These are phyloP conservation scores for Mycena belliarum DNA, from an alignment of 768 basidiomycete genomes.

Conservation along the genomic window DNA sequence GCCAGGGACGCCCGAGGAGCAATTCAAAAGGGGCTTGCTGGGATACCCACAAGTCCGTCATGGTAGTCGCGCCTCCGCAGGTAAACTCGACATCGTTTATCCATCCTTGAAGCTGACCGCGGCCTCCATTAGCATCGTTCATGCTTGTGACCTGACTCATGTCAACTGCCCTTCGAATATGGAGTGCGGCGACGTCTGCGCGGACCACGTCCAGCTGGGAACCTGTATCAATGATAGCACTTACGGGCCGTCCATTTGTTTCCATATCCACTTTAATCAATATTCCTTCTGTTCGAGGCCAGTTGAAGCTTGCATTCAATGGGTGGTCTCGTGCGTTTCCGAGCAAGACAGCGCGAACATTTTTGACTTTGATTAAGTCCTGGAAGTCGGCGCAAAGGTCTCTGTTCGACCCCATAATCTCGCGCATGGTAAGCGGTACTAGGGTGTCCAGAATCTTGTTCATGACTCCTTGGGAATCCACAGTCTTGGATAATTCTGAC, in stretches of 20 bases:
- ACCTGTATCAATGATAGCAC: constrained; percentile 29
- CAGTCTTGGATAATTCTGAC: too few species aligned
- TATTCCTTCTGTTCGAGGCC: background rate
- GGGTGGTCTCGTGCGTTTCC: background rate
- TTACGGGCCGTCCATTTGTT: constrained; percentile 13
- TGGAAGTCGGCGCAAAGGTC: too few species aligned
- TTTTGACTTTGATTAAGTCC: too few species aligned
- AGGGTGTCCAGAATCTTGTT: too few species aligned
- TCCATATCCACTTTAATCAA: constrained; percentile 24
- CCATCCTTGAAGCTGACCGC: constrained; percentile 23
- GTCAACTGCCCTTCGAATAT: constrained; percentile 18
- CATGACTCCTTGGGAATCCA: too few species aligned
- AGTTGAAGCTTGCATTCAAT: background rate
- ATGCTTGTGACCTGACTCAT: constrained; percentile 12
- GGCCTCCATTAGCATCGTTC: constrained; percentile 32
- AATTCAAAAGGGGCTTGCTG: constrained; percentile 18
- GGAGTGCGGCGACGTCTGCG: constrained; percentile 4
- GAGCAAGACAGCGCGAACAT: background rate
- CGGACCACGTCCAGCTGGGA: constrained; percentile 29
- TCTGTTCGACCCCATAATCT: too few species aligned
- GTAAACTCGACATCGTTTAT: constrained; percentile 23
- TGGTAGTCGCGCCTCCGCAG: constrained; percentile 26
- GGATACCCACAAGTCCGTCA: too few species aligned
- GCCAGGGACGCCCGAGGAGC: constrained; percentile 25
- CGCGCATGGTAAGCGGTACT: too few species aligned